Conservation (phyloP, 768 basidiomycete genomes). For the Pseudohyphozyma bogoriensis region DNA sequence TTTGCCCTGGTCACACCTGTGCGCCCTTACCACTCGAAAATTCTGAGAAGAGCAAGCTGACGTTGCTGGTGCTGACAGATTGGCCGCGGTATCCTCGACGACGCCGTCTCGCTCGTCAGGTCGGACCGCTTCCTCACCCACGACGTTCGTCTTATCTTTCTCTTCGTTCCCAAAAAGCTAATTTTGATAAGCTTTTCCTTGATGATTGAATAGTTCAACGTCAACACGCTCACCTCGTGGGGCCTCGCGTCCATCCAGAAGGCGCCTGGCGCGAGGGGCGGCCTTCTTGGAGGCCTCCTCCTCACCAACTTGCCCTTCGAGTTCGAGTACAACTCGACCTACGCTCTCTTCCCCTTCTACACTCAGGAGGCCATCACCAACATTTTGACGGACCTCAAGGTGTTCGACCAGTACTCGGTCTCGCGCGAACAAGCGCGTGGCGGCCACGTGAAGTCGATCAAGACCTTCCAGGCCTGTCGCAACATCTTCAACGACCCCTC, state of each 20-base stretch:
- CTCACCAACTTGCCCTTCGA: conserved; percentile 60
- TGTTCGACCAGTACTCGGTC: conserved; percentile 5
- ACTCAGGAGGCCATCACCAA: neutral
- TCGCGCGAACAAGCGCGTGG: neutral
- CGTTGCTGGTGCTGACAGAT: too few species aligned
- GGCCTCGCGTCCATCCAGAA: conserved; percentile 40
- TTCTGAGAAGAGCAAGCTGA: too few species aligned
- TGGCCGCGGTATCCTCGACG: conserved; percentile 63
- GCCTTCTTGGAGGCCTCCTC: conserved; percentile 42
- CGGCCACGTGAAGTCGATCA: neutral
- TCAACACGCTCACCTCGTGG: conserved; percentile 65
- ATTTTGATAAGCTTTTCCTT: too few species aligned
- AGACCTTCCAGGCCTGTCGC: neutral
- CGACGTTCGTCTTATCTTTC: neutral
- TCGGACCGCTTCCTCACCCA: conserved; percentile 50
- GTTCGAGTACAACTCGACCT: conserved; percentile 55
- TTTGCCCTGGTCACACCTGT: conserved; percentile 50
- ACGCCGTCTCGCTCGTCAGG: conserved; percentile 27
- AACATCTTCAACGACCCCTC: neutral
- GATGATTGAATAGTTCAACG: conserved; percentile 33
- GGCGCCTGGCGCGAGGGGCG: conserved; percentile 18
- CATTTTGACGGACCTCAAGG: neutral
- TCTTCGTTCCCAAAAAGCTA: neutral
- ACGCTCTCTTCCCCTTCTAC: conserved; percentile 69
- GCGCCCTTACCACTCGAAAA: too few species aligned